Evolutionary conservation across 1,284 basidiomycete species (phyloP).

Genomic region (Porogramme epimiltina): DNA sequence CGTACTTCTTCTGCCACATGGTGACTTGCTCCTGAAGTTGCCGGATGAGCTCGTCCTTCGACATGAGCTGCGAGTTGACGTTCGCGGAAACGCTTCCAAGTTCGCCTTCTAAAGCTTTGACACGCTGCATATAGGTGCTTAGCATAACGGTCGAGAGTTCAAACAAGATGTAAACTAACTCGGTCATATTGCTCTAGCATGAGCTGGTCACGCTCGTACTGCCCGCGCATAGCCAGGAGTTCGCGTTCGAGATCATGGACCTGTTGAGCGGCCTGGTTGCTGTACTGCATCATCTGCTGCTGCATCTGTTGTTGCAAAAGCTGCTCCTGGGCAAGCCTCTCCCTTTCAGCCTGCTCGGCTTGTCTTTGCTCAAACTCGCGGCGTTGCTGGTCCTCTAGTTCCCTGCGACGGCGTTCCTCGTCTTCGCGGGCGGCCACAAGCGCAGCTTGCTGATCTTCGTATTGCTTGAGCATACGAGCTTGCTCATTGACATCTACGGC

Average conservation of each 20-base stretch:
- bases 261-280: slow-evolving; percentile 69
- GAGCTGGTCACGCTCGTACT: slow-evolving; percentile 98
- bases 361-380: slow-evolving; percentile 92
- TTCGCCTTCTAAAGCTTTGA: slow-evolving; percentile 95
- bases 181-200: slow-evolving; percentile 98
- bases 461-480: slow-evolving; percentile 93
- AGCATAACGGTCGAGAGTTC: not conserved
- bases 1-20: slow-evolving; percentile 98
- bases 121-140: slow-evolving; percentile 58
- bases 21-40: slow-evolving; percentile 97
- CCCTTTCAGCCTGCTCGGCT: slow-evolving; percentile 84
- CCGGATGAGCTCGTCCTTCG: slow-evolving; percentile 95
- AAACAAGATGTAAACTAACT: slow-evolving; percentile 47
- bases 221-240: slow-evolving; percentile 91
- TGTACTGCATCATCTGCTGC: slow-evolving; percentile 78
- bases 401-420: slow-evolving; percentile 80
- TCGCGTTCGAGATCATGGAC: slow-evolving; percentile 87
- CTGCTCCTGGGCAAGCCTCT: slow-evolving; percentile 88
- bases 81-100: slow-evolving; percentile 80
- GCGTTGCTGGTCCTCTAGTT: slow-evolving; percentile 82
- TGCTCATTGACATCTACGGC: slow-evolving; percentile 88
- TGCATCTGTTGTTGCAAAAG: slow-evolving; percentile 79
- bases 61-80: slow-evolving; percentile 84
- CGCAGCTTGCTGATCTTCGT: slow-evolving; percentile 92
- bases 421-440: slow-evolving; percentile 80